These are phyloP conservation scores for Penicillium sp. DNA, from an alignment of 2,329 filamentous ascomycete genomes.

Conservation along the genomic window DNA sequence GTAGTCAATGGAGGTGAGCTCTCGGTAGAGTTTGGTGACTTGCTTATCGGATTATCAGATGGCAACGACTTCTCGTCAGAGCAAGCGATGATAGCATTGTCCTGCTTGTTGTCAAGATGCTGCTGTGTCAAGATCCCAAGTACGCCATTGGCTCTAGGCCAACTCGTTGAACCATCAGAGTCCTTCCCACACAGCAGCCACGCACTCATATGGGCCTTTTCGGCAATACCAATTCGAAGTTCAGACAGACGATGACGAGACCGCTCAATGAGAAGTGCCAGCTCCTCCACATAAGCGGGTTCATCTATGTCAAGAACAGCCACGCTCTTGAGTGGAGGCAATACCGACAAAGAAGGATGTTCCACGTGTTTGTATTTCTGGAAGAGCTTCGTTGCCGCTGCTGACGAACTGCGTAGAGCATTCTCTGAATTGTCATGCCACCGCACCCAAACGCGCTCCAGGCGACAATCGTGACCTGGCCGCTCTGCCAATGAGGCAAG, in stretches of 20 bases:
- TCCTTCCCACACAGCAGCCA: conserved; percentile 30
- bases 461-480: conserved; percentile 61
- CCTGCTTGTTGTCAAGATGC: conserved; percentile 4
- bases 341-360: conserved; percentile 75
- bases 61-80: not conserved
- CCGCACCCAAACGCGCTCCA: conserved; percentile 75
- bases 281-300: conserved; percentile 77
- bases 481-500: conserved; percentile 68
- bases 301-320: conserved; percentile 81
- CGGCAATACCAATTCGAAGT: conserved; percentile 70
- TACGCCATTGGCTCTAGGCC: conserved; percentile 37
- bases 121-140: conserved; percentile 31
- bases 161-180: conserved; percentile 19
- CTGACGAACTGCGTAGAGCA: conserved; percentile 24
- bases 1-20: not conserved
- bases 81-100: not conserved
- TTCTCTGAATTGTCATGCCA: conserved; percentile 73
- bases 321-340: conserved; percentile 72
- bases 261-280: conserved; percentile 72
- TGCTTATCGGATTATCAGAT: not conserved
- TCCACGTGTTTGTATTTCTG: conserved; percentile 64
- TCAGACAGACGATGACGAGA: conserved; percentile 67
- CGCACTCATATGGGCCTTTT: conserved; percentile 28
- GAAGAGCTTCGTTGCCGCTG: conserved; percentile 36
- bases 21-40: not conserved